Conservation (phyloP, 2,329 filamentous ascomycete genomes). For the Cladobotryum protrusum region DNA sequence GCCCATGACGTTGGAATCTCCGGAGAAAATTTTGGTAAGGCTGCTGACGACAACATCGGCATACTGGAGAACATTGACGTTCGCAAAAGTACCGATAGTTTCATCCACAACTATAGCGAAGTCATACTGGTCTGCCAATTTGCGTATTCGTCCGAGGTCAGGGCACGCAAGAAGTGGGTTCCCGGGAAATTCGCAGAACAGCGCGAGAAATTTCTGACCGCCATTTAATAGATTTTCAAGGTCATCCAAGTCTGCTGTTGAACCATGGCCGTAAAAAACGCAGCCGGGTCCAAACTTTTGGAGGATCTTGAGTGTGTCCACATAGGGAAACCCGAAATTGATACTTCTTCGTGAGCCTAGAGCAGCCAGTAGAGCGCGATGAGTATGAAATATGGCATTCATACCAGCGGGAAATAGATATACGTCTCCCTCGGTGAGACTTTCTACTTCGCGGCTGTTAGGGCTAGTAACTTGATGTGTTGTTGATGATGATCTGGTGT, state of each 20-base stretch:
- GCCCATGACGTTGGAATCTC: conserved; percentile 97
- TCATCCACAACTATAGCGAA: conserved; percentile 93
- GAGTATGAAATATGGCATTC: conserved; percentile 89
- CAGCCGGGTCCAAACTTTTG: conserved; percentile 91
- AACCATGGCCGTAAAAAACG: conserved; percentile 79
- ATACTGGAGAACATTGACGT: conserved; percentile 84
- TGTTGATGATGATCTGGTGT: conserved; percentile 18
- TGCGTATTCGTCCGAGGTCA: conserved; percentile 73
- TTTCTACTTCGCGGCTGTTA: conserved; percentile 51
- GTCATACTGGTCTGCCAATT: conserved; percentile 72
- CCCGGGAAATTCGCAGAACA: conserved; percentile 93
- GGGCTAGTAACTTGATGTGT: conserved; percentile 20
- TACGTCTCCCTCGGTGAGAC: conserved; percentile 77
- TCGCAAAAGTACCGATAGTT: conserved; percentile 93
- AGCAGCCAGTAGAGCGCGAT: conserved; percentile 63
- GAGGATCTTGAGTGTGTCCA: conserved; percentile 91
- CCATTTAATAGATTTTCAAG: conserved; percentile 63
- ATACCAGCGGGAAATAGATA: conserved; percentile 87
- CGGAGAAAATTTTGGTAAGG: conserved; percentile 94
- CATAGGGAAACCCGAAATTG: conserved; percentile 94
- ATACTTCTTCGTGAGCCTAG: conserved; percentile 67
- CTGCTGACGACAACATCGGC: conserved; percentile 92
- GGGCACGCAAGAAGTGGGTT: conserved; percentile 86
- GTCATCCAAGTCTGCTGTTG: conserved; percentile 72
- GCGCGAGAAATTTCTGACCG: conserved; percentile 71